phyloP scores from a whole-genome alignment of 164 flowering plant species.

The Vitis labrusca region DNA sequence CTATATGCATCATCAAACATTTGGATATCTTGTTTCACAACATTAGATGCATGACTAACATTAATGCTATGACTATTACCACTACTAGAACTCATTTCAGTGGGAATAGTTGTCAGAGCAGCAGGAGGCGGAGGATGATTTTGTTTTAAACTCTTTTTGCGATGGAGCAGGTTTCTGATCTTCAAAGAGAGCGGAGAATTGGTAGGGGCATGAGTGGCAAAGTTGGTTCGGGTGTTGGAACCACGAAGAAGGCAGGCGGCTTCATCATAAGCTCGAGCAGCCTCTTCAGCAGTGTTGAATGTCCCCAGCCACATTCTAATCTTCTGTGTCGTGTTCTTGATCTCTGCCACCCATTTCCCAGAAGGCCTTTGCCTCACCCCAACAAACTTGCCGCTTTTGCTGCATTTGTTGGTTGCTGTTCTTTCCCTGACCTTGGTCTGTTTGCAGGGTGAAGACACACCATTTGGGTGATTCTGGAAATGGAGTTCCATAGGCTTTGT shows the following conservation, averaged over 20 bases:
- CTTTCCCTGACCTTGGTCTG: slow-evolving; percentile 10
- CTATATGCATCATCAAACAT: slow-evolving; percentile 27
- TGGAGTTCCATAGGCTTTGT: slow-evolving; percentile 20
- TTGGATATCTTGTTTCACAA: slow-evolving; percentile 5
- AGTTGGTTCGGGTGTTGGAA: slow-evolving; percentile 45
- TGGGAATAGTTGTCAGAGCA: not conserved
- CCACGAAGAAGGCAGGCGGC: slow-evolving; percentile 50
- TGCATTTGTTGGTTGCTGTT: not conserved
- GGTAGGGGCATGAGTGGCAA: slow-evolving; percentile 16
- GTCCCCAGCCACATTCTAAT: slow-evolving; percentile 57
- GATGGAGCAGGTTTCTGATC: slow-evolving; percentile 38
- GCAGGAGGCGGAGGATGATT: not conserved
- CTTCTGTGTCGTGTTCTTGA: slow-evolving; percentile 41
- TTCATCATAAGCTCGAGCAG: slow-evolving; percentile 50
- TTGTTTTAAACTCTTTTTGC: slow-evolving; percentile 20
- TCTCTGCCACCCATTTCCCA: slow-evolving; percentile 52
- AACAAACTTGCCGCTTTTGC: slow-evolving; percentile 28
- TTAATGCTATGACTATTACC: not conserved
- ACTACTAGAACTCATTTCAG: not conserved
- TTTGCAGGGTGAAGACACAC: slow-evolving; percentile 2
- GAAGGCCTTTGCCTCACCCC: slow-evolving; percentile 52
- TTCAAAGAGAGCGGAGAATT: slow-evolving; percentile 33
- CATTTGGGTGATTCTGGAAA: slow-evolving; percentile 11
- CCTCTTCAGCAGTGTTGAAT: slow-evolving; percentile 39
- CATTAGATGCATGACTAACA: slow-evolving; percentile 4